Conservation (phyloP, 2,329 filamentous ascomycete species). For the Claviceps cyperi region DNA sequence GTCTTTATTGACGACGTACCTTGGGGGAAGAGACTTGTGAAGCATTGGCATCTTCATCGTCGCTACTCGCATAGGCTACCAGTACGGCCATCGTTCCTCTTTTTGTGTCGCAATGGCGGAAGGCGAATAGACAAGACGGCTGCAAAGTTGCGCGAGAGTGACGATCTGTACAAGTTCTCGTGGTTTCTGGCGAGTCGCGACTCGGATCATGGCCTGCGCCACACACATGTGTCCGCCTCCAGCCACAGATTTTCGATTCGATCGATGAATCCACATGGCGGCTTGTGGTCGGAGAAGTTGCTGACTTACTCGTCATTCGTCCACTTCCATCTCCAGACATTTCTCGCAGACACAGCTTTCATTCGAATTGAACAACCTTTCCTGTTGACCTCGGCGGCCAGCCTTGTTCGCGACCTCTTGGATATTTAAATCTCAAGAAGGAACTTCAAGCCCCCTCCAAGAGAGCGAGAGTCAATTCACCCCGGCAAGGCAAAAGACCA, state of each 20-base stretch:
- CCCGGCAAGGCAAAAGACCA: not conserved
- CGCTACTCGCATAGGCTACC: constrained; percentile 37
- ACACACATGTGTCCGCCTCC: not conserved
- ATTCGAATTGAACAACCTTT: not conserved
- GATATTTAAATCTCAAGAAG: not conserved
- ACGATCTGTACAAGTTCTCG: not conserved
- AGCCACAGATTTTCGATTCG: not conserved
- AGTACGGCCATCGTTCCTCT: constrained; percentile 25
- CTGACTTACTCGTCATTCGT: not conserved
- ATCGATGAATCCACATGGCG: not conserved
- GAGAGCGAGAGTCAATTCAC: not conserved
- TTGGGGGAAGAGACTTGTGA: not conserved
- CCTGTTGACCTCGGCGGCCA: not conserved
- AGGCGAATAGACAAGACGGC: not conserved
- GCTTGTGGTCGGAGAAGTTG: not conserved
- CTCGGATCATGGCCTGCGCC: not conserved
- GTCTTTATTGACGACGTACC: not conserved
- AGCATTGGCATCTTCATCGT: constrained; percentile 28
- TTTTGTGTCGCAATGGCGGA: not conserved
- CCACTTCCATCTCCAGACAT: not conserved
- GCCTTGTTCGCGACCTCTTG: not conserved
- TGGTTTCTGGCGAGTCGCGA: not conserved
- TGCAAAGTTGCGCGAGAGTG: not conserved
- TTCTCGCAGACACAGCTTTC: not conserved
- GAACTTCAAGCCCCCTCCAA: not conserved